Conservation (phyloP, 441 rosid genomes). For the Eruca vesicaria region DNA sequence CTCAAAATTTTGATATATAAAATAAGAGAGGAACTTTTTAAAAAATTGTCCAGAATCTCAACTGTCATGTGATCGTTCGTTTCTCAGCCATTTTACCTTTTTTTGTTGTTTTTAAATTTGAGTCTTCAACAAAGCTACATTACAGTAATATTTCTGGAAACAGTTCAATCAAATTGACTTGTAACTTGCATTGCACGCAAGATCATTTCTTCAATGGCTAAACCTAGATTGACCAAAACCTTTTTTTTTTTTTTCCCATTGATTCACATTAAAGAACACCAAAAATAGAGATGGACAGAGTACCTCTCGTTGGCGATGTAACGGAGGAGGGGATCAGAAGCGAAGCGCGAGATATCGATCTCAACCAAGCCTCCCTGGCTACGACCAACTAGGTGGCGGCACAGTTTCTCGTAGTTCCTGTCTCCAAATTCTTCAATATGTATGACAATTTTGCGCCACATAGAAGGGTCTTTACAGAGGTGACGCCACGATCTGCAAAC, state of each 20-base stretch:
- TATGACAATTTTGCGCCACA: not conserved
- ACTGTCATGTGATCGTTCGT: too few relatives aligned
- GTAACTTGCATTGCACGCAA: not conserved
- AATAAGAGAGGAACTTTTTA: too few relatives aligned
- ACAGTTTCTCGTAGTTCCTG: not conserved
- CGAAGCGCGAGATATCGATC: not conserved
- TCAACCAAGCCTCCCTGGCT: not conserved
- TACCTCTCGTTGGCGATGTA: not conserved
- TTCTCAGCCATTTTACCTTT: too few relatives aligned
- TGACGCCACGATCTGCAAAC: not conserved
- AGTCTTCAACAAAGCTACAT: too few relatives aligned
- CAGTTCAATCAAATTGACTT: not conserved
- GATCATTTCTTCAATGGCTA: not conserved
- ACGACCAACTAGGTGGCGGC: not conserved
- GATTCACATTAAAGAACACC: too few relatives aligned
- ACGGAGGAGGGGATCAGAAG: not conserved
- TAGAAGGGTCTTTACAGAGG: not conserved
- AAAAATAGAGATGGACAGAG: not conserved
- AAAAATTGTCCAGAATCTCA: too few relatives aligned
- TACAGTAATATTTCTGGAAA: too few relatives aligned
- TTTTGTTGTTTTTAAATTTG: too few relatives aligned
- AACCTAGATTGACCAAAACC: not conserved
- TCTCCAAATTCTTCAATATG: not conserved
- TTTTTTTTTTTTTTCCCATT: too few relatives aligned
- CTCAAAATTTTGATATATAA: too few relatives aligned